Percentiles rank a stretch among this genome's conserved stretches.
These are phyloP conservation scores for Darksidea phi DNA, from an alignment of 495 filamentous ascomycete species.

Conservation along the genomic window DNA sequence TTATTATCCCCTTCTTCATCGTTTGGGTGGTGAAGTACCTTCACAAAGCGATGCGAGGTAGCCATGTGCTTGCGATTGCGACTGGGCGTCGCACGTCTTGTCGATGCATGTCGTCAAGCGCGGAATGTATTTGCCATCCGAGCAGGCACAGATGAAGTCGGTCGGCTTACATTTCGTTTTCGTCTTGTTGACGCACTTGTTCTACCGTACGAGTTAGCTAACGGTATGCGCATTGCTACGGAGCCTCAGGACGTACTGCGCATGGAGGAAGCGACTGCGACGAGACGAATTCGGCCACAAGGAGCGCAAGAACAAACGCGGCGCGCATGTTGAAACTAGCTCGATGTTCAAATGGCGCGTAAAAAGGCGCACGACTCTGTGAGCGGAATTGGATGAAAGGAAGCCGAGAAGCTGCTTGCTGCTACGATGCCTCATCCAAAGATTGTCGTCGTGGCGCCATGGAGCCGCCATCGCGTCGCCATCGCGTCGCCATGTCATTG, in stretches of 20 bases:
- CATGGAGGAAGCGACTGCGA: slow-evolving; percentile 7
- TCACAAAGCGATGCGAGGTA: neutral
- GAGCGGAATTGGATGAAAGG: too few relatives aligned
- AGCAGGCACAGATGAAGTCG: slow-evolving; percentile 15
- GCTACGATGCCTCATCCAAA: too few relatives aligned
- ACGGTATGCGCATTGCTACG: neutral
- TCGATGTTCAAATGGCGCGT: neutral
- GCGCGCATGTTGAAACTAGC: neutral
- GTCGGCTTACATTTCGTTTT: slow-evolving; percentile 24
- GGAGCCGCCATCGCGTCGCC: neutral
- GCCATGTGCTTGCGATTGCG: neutral
- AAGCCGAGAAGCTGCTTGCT: too few relatives aligned
- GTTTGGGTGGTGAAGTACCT: neutral
- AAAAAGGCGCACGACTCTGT: too few relatives aligned
- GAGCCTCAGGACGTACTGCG: neutral
- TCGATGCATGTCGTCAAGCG: neutral
- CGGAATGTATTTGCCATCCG: slow-evolving; percentile 9
- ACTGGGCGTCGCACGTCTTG: neutral
- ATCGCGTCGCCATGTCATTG: neutral
- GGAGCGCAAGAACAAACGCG: neutral
- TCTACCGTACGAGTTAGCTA: neutral
- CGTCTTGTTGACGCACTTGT: slow-evolving; percentile 12
- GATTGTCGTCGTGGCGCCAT: neutral
- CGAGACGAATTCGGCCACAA: neutral
- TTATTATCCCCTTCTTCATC: neutral